phyloP scores from a whole-genome alignment of 176 grass and related monocot genomes.

The Oryza punctata region DNA sequence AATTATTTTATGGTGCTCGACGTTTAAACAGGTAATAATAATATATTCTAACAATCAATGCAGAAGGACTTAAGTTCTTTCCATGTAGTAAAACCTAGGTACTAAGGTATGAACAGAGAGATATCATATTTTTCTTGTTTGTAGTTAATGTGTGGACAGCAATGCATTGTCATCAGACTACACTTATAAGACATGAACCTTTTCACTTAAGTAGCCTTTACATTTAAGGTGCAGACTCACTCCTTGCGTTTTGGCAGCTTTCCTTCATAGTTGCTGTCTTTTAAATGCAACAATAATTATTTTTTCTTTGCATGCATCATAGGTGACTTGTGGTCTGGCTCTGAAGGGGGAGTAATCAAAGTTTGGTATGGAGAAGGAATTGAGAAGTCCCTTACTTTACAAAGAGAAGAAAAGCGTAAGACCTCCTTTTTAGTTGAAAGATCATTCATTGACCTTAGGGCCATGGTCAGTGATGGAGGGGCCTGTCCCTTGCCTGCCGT shows the following conservation, averaged over 20 bases:
- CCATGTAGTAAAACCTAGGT: not conserved
- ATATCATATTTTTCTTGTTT: not conserved
- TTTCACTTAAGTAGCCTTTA: slow-evolving; percentile 2
- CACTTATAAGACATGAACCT: not conserved
- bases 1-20: too few relatives aligned
- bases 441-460: slow-evolving; percentile 77
- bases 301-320: slow-evolving; percentile 37
- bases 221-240: slow-evolving; percentile 1
- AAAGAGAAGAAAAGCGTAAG: slow-evolving; percentile 75
- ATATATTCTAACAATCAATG: not conserved
- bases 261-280: not conserved
- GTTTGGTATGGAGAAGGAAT: slow-evolving; percentile 72
- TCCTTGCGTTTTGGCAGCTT: slow-evolving; percentile 1
- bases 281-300: slow-evolving; percentile 18
- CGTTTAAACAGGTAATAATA: too few relatives aligned
- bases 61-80: not conserved
- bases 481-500: slow-evolving; percentile 65
- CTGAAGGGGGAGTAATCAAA: slow-evolving; percentile 82
- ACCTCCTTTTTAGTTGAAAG: slow-evolving; percentile 70
- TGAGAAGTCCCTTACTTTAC: slow-evolving; percentile 64
- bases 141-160: not conserved
- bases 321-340: slow-evolving; percentile 89
- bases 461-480: slow-evolving; percentile 72
- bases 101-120: not conserved
- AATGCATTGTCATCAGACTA: not conserved